Evolutionary conservation across 768 basidiomycete species (phyloP).

Genomic region (Tulasnella sp.): DNA sequence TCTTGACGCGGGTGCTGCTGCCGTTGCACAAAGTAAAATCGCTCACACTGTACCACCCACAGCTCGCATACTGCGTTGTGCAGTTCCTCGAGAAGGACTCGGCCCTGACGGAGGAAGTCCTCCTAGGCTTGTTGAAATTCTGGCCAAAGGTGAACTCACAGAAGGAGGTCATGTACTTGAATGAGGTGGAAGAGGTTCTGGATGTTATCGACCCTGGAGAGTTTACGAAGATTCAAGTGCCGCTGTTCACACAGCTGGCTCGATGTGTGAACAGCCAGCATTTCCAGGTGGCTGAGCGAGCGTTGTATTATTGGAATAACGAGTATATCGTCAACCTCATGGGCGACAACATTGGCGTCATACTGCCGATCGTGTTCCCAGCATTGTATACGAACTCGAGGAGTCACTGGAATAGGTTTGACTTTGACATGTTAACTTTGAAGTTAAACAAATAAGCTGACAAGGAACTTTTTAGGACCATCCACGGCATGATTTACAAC

Average conservation of each 20-base stretch:
- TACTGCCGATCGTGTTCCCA: constrained; percentile 95
- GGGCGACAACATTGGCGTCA: constrained; percentile 82
- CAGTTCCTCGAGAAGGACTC: constrained; percentile 98
- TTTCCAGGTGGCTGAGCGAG: constrained; percentile 98
- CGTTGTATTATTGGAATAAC: constrained; percentile 98
- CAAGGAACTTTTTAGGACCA: constrained; percentile 58
- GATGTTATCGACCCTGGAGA: constrained; percentile 96
- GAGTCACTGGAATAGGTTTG: constrained; percentile 97
- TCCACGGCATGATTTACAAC: constrained; percentile 98
- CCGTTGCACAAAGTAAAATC: constrained; percentile 98
- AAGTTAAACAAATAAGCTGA: too few species aligned
- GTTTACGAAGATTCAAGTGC: constrained; percentile 90
- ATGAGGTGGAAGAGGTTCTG: constrained; percentile 97
- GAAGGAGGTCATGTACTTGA: constrained; percentile 99
- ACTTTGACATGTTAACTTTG: constrained; percentile 1
- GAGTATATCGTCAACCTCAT: constrained; percentile 99
- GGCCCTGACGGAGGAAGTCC: constrained; percentile 84
- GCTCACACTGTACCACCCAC: constrained; percentile 97
- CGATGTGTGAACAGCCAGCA: constrained; percentile 98
- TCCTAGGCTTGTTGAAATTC: constrained; percentile 88
- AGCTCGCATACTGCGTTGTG: constrained; percentile 96
- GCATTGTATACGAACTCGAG: constrained; percentile 92
- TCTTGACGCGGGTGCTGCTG: constrained; percentile 86
- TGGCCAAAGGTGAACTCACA: constrained; percentile 99
- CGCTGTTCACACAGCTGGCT: constrained; percentile 87